These are phyloP conservation scores for Cryphonectria naterciae DNA, from an alignment of 2,329 filamentous ascomycete genomes.

Conservation along the genomic window DNA sequence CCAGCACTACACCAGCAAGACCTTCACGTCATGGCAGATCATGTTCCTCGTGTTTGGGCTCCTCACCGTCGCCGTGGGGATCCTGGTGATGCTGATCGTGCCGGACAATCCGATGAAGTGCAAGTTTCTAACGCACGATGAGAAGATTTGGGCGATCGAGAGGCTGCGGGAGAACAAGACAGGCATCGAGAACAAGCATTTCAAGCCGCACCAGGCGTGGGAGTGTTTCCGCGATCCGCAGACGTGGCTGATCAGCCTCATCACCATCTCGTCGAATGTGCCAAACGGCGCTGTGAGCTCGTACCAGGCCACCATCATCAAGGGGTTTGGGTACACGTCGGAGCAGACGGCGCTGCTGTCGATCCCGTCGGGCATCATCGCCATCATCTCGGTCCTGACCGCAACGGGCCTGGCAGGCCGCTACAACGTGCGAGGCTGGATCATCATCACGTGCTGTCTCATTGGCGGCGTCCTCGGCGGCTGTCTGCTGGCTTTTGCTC, in stretches of 20 bases:
- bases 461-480: conserved; percentile 44
- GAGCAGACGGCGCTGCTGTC: conserved; percentile 39
- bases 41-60: conserved; percentile 29
- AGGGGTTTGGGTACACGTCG: conserved; percentile 31
- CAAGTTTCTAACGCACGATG: conserved; percentile 22
- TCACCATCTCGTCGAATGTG: conserved; percentile 30
- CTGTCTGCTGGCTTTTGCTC: conserved; percentile 41
- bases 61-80: conserved; percentile 25
- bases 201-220: conserved; percentile 63
- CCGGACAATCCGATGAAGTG: conserved; percentile 26
- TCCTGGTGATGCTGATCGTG: conserved; percentile 24
- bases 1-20: conserved; percentile 33
- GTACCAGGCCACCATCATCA: conserved; percentile 31
- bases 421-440: conserved; percentile 25
- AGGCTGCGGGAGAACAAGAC: conserved; percentile 67
- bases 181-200: conserved; percentile 71
- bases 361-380: conserved; percentile 43
- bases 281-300: conserved; percentile 32
- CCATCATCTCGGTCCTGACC: conserved; percentile 33
- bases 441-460: conserved; percentile 33
- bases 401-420: conserved; percentile 26
- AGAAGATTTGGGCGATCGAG: conserved; percentile 33
- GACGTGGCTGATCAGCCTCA: conserved; percentile 31
- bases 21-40: conserved; percentile 32
- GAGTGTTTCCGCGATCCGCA: conserved; percentile 28